These are phyloP conservation scores for Aspergillus nomiae DNA, from an alignment of 2,329 filamentous ascomycete genomes.

Conservation along the genomic window DNA sequence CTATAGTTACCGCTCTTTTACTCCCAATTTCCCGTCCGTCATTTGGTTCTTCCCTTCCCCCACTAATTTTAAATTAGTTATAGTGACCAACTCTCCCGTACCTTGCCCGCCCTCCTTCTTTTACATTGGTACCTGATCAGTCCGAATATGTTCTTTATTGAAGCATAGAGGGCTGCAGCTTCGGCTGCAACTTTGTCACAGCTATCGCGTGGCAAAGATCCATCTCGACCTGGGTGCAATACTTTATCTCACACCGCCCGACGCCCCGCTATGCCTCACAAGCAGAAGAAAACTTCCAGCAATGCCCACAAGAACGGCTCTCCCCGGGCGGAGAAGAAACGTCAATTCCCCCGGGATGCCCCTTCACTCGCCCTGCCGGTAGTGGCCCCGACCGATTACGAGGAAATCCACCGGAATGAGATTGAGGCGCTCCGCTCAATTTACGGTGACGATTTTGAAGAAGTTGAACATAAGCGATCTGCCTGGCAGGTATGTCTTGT, in stretches of 20 bases:
- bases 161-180: constrained; percentile 46
- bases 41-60: neutral
- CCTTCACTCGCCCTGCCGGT: constrained; percentile 35
- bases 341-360: constrained; percentile 27
- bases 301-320: constrained; percentile 36
- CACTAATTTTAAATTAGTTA: neutral
- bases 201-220: constrained; percentile 29
- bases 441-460: constrained; percentile 83
- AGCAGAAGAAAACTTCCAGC: constrained; percentile 45
- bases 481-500: constrained; percentile 76
- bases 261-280: constrained; percentile 48
- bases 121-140: constrained; percentile 11
- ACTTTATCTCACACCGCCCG: constrained; percentile 32
- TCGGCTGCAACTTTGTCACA: constrained; percentile 45
- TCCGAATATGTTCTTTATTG: constrained; percentile 28
- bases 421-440: constrained; percentile 83
- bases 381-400: constrained; percentile 63
- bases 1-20: constrained; percentile 22
- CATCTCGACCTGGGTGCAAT: constrained; percentile 24
- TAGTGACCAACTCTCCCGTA: neutral
- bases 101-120: constrained; percentile 4
- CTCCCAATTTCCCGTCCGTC: constrained; percentile 4
- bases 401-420: constrained; percentile 84
- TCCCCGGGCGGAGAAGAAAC: constrained; percentile 40
- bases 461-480: constrained; percentile 66